These are phyloP conservation scores for Russula abietina DNA, from an alignment of 768 basidiomycete species.

Conservation along the genomic window DNA sequence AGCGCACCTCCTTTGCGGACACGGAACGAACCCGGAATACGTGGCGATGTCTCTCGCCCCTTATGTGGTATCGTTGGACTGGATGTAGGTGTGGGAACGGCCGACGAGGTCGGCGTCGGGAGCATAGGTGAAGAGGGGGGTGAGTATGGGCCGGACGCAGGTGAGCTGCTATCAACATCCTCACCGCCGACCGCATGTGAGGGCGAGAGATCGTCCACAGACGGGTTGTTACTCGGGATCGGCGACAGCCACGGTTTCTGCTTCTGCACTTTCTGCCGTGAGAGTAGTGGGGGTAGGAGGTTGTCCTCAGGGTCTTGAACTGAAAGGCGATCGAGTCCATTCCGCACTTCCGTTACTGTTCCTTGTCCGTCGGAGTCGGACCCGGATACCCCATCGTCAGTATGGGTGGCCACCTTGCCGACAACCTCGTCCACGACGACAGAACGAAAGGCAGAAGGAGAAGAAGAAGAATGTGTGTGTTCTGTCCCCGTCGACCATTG, in stretches of 20 bases:
- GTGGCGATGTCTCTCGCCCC: conserved; percentile 3
- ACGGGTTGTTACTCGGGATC: conserved; percentile 22
- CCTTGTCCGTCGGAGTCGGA: not conserved
- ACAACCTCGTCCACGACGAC: conserved; percentile 17
- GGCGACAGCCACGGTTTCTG: conserved; percentile 14
- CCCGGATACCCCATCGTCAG: not conserved
- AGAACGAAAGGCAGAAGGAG: conserved; percentile 8
- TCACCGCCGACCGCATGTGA: not conserved
- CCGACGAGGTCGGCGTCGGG: conserved; percentile 19
- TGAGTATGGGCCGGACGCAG: not conserved
- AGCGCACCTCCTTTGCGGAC: conserved; percentile 24
- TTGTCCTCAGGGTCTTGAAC: conserved; percentile 4
- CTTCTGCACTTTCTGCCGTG: not conserved
- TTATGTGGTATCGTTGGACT: conserved; percentile 12
- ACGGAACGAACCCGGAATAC: conserved; percentile 17
- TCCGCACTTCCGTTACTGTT: not conserved
- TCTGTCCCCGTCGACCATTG: no score
- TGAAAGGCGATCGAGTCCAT: not conserved
- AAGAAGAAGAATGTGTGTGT: no score
- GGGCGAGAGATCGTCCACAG: conserved; percentile 13
- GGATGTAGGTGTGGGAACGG: conserved; percentile 8
- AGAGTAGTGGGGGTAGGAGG: conserved; percentile 12
- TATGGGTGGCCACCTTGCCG: not conserved
- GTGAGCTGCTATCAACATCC: not conserved
- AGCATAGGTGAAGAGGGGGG: conserved; percentile 18